A percentile compares a stretch with the other conserved stretches of the same genome.
Conservation (phyloP, 1,284 basidiomycete species). For the Moniliophthora roreri region DNA sequence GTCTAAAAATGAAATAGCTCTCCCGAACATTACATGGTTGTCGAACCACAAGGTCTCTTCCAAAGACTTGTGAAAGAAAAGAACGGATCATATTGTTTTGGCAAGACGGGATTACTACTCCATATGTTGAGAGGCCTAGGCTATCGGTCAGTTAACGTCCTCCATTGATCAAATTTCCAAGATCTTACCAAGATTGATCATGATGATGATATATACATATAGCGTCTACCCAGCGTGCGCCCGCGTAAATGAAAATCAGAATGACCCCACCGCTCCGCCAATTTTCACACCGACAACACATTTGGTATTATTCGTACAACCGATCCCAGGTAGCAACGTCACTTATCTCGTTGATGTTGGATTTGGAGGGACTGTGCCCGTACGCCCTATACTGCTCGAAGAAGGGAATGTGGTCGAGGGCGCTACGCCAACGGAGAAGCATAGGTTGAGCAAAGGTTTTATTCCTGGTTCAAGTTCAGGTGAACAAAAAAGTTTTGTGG, state of each 20-base stretch:
- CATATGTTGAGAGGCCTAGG: constrained; percentile 20
- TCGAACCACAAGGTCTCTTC: constrained; percentile 17
- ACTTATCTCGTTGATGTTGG: constrained; percentile 32
- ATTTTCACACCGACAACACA: constrained; percentile 24
- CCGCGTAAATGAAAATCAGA: constrained; percentile 1
- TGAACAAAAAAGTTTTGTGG: too few relatives aligned
- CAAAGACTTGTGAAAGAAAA: constrained; percentile 16
- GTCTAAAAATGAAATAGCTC: constrained; percentile 13
- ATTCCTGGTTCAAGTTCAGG: constrained; percentile 26
- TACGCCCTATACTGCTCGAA: constrained; percentile 33
- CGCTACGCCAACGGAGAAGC: constrained; percentile 27
- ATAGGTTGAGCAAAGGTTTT: constrained; percentile 24
- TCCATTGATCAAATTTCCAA: neutral
- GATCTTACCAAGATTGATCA: neutral
- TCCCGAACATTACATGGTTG: constrained; percentile 18
- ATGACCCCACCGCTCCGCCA: constrained; percentile 25
- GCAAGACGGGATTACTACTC: constrained; percentile 17
- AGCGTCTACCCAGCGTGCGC: neutral
- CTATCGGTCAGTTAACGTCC: constrained; percentile 15
- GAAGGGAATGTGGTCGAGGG: constrained; percentile 25
- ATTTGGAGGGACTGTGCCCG: constrained; percentile 24
- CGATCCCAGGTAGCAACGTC: constrained; percentile 25
- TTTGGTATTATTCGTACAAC: constrained; percentile 39
- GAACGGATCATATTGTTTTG: constrained; percentile 22
- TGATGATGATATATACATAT: neutral